Percentiles rank a stretch among this genome's conserved stretches.
Conservation (phyloP, 306 rosid genomes). For the Citrullus colocynthis region DNA sequence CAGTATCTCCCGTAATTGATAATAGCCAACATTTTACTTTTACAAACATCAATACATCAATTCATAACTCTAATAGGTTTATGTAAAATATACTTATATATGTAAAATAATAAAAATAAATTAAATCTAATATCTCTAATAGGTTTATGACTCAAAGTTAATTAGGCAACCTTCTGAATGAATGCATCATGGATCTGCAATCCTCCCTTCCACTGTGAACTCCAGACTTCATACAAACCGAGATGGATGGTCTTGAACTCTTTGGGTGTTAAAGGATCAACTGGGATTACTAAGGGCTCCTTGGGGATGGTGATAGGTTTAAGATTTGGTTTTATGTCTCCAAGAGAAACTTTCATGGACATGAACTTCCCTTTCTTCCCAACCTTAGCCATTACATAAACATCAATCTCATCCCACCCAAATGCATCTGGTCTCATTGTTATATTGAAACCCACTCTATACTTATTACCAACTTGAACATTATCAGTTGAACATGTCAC, state of each 20-base stretch:
- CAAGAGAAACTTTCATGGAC: background rate
- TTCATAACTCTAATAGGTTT: too few relatives aligned
- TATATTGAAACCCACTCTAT: conserved; percentile 15
- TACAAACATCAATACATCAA: background rate
- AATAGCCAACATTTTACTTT: background rate
- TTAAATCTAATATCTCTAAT: background rate
- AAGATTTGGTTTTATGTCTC: background rate
- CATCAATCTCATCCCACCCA: conserved; percentile 41
- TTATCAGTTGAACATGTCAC: conserved; percentile 18
- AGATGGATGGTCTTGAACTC: background rate
- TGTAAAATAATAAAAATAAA: background rate
- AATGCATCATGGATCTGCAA: conserved; percentile 2
- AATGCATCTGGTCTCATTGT: conserved; percentile 29
- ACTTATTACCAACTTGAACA: rapidly evolving
- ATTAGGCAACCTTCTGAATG: background rate
- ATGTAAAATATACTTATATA: background rate
- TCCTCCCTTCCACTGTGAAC: conserved; percentile 12
- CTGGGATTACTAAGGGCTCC: background rate
- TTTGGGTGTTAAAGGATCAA: background rate
- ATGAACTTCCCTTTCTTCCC: conserved; percentile 31
- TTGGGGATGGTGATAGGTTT: background rate
- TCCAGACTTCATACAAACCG: conserved; percentile 14
- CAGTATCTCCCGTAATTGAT: too few relatives aligned
- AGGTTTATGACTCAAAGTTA: background rate
- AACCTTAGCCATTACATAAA: conserved; percentile 7